These are phyloP conservation scores for Plasmodium gonderi DNA, from an alignment of 169 alveolate genomes.

Conservation along the genomic window DNA sequence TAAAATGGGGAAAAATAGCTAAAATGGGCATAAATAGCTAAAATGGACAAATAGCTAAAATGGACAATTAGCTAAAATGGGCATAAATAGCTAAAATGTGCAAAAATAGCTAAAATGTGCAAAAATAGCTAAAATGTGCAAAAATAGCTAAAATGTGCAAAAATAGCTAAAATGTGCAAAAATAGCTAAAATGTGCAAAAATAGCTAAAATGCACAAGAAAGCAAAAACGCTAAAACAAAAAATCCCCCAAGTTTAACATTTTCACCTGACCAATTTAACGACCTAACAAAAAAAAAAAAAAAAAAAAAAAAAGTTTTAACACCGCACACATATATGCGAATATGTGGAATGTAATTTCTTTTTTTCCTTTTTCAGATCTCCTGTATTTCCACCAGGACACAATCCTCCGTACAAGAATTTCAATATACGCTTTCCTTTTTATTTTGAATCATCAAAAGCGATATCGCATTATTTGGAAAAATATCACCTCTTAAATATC, in stretches of 20 bases:
- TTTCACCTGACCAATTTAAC: background rate
- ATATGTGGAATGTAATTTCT: background rate
- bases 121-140: background rate
- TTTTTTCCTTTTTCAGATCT: conserved; percentile 27
- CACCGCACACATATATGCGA: conserved; percentile 2
- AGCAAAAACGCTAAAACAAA: too few species aligned
- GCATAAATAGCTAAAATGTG: background rate
- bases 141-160: background rate
- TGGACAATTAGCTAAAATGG: background rate
- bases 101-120: background rate
- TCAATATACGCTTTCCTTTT: conserved; percentile 70
- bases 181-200: background rate
- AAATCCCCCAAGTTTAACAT: background rate
- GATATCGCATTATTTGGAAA: conserved; percentile 48
- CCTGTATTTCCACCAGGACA: conserved; percentile 61
- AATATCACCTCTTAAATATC: conserved; percentile 56
- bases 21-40: background rate
- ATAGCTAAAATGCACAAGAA: background rate
- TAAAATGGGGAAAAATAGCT: background rate
- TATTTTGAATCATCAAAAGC: conserved; percentile 64
- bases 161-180: background rate
- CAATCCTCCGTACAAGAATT: conserved; percentile 69
- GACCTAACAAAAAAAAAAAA: background rate
- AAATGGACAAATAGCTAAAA: background rate
- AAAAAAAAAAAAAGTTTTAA: background rate